These are phyloP conservation scores for Aspergillus puulaauensis DNA, from an alignment of 2,329 filamentous ascomycete species.

Conservation along the genomic window DNA sequence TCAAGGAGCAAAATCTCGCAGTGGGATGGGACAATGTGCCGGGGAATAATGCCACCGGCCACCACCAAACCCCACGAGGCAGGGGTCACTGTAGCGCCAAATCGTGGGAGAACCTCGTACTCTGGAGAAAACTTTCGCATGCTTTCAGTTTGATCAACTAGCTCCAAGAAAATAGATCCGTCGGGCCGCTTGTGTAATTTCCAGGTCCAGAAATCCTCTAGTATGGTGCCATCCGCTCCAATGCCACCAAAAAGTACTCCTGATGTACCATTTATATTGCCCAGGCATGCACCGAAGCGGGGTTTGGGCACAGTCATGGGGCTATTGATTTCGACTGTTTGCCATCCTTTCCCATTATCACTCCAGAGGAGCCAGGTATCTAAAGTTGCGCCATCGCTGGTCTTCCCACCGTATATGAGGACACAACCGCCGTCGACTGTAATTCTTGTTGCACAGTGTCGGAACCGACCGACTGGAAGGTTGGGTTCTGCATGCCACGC, in stretches of 20 bases:
- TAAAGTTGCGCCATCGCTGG: slow-evolving; percentile 49
- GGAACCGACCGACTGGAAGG: slow-evolving; percentile 70
- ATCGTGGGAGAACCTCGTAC: slow-evolving; percentile 39
- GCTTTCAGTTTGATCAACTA: slow-evolving; percentile 26
- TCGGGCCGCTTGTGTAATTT: slow-evolving; percentile 45
- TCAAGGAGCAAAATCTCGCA: slow-evolving; percentile 55
- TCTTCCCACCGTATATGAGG: slow-evolving; percentile 64
- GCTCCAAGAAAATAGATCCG: slow-evolving; percentile 26
- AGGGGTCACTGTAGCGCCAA: slow-evolving; percentile 53
- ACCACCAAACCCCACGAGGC: slow-evolving; percentile 49
- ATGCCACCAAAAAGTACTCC: slow-evolving; percentile 76
- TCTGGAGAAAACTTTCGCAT: slow-evolving; percentile 26
- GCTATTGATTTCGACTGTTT: slow-evolving; percentile 37
- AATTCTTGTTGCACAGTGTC: slow-evolving; percentile 65
- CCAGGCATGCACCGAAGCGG: slow-evolving; percentile 58
- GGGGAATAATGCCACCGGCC: slow-evolving; percentile 51
- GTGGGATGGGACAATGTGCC: slow-evolving; percentile 38
- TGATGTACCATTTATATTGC: slow-evolving; percentile 38
- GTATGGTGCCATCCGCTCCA: slow-evolving; percentile 60
- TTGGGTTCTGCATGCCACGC: slow-evolving; percentile 65
- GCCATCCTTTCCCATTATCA: slow-evolving; percentile 50
- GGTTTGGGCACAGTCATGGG: slow-evolving; percentile 39
- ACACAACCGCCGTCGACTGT: slow-evolving; percentile 42
- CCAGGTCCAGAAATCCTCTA: slow-evolving; percentile 67
- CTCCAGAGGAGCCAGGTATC: slow-evolving; percentile 57